Conservation (phyloP, 1,139 yeast species). For the Kodamaea plutei region DNA sequence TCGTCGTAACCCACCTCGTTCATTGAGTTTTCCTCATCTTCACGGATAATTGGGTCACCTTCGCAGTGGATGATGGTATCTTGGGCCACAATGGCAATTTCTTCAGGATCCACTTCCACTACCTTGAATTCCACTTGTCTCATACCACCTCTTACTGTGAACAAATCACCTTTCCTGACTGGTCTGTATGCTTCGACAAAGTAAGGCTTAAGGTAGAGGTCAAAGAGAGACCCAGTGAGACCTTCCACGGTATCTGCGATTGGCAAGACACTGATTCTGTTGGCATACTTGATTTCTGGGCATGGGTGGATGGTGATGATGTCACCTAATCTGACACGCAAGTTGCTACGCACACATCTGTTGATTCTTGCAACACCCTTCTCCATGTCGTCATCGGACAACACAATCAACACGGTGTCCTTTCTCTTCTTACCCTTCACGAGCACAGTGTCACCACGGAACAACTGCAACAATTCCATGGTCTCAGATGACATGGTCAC, state of each 20-base stretch:
- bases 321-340: conserved; percentile 92
- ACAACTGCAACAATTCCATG: conserved; percentile 90
- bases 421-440: conserved; percentile 98
- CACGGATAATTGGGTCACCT: conserved; percentile 98
- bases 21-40: conserved; percentile 94
- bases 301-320: conserved; percentile 89
- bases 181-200: conserved; percentile 99
- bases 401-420: conserved; percentile 94
- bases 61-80: conserved; percentile 98
- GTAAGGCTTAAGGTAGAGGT: conserved; percentile 94
- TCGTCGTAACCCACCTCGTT: conserved; percentile 98
- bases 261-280: conserved; percentile 92
- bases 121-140: conserved; percentile 98
- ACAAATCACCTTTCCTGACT: conserved; percentile 94
- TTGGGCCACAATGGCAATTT: conserved; percentile 96
- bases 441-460: conserved; percentile 96
- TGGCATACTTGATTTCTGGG: conserved; percentile 95
- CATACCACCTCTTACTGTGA: conserved; percentile 97
- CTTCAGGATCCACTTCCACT: conserved; percentile 97
- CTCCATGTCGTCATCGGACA: conserved; percentile 95
- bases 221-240: conserved; percentile 94
- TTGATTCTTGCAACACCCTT: conserved; percentile 94
- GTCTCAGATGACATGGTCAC: conserved; percentile 93
- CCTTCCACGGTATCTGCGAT: conserved; percentile 99
- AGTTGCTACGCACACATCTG: conserved; percentile 92